Conservation (phyloP, 2,329 filamentous ascomycete species). For the Botrytis sinoallii region DNA sequence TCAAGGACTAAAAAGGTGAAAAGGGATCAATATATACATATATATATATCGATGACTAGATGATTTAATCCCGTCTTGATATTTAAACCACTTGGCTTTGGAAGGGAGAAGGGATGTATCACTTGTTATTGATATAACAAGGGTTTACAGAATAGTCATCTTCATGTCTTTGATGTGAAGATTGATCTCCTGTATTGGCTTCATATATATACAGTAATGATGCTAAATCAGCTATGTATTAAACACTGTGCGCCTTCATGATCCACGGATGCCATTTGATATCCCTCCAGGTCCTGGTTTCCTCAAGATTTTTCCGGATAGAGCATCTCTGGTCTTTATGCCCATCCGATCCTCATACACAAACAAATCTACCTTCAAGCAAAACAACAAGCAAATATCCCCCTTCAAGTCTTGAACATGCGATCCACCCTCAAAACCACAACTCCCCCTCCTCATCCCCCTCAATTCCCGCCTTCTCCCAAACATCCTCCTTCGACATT, state of each 20-base stretch:
- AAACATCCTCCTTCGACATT: constrained; percentile 47
- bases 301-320: background rate
- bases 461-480: constrained; percentile 40
- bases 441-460: constrained; percentile 20
- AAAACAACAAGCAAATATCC: background rate
- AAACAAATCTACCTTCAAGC: background rate
- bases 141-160: too few relatives aligned
- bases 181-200: background rate
- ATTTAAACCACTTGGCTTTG: too few relatives aligned
- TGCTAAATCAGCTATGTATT: background rate
- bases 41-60: too few relatives aligned
- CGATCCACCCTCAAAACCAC: background rate
- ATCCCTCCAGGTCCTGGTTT: background rate
- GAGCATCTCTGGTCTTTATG: background rate
- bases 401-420: background rate
- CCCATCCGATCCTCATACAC: accelerated
- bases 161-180: background rate
- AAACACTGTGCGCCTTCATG: background rate
- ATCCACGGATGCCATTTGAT: background rate
- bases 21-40: too few relatives aligned
- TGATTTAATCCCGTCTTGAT: too few relatives aligned
- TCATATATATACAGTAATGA: background rate
- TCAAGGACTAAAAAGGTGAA: too few relatives aligned
- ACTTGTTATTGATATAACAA: too few relatives aligned
- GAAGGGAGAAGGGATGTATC: too few relatives aligned